Evolutionary conservation across 2,329 filamentous ascomycete genomes (phyloP).

Genomic region (Phialocephala sp.): DNA sequence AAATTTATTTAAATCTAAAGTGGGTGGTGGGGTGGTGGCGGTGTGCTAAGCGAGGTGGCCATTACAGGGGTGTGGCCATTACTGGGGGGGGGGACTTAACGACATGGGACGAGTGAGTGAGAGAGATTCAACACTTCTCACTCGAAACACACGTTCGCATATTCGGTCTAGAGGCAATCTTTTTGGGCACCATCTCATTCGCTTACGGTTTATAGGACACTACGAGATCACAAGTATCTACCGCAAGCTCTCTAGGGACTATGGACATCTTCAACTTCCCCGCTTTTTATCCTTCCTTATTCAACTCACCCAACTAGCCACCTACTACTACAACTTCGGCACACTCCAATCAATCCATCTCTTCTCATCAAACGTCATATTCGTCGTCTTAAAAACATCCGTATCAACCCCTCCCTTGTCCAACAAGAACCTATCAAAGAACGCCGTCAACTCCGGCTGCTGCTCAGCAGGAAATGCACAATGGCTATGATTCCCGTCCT

Average conservation of each 20-base stretch:
- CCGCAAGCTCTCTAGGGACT: no score
- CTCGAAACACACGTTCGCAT: background rate
- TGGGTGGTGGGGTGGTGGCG: no score
- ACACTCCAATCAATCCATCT: slow-evolving; percentile 13
- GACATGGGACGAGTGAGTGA: background rate
- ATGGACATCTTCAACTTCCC: background rate
- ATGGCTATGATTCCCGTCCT: slow-evolving; percentile 53
- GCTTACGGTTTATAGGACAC: no score
- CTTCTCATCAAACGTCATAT: slow-evolving; percentile 14
- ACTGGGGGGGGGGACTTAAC: no score
- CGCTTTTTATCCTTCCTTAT: background rate
- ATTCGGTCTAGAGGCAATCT: background rate
- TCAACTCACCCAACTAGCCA: background rate
- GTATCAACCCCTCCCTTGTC: slow-evolving; percentile 3
- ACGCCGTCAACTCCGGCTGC: slow-evolving; percentile 53
- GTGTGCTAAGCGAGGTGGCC: no score
- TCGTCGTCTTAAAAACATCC: slow-evolving; percentile 14
- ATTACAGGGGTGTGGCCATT: no score
- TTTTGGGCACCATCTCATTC: no score
- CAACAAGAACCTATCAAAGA: slow-evolving; percentile 51
- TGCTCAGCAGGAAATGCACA: slow-evolving; percentile 53
- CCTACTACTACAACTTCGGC: background rate
- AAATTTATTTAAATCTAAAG: no score
- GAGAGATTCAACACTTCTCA: background rate
- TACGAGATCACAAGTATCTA: no score